Base-by-base conservation (phyloP, 2,329 filamentous ascomycete genomes). In the Penicillium aurantiogriseum region DNA sequence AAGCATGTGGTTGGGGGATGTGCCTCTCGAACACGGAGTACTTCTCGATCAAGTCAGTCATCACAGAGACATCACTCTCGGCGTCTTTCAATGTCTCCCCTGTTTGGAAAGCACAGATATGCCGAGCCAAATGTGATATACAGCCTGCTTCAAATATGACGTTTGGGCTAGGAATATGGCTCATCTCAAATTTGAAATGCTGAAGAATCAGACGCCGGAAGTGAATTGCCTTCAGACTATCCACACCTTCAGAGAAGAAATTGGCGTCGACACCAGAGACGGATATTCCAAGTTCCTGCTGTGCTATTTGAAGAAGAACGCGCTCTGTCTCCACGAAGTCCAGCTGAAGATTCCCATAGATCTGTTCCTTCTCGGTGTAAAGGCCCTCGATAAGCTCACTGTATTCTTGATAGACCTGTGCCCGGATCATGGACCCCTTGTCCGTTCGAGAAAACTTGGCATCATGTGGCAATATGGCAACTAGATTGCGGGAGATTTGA, bases 391-490 rank as follows among this genome's bases (percentile, higher is more conserved):
- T 84, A 6, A 77, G 67, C 0, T 69, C 62, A 0, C 67, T 71
- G 56, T 81, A 83, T 2, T 70, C 64, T 15, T 70, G 67, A 64
- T 83, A 83, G 7, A 81, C 77, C 8, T 78, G 76, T 6, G 76
- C 74, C 4, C 82, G 76, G 31, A 84, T 84, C 55, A 82, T 74
- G 0, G 77, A 82, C 1, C 80, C 79, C 63, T 85, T 85, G 53
- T 84, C 83, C 0, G 82, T 84, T 2, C 71, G 69, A 0, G 82
- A 80, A 46, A 79, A 83, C 0, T 73, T 63, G 0, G 70, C 63
- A 17, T 74, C 72, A 7, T 57, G 57, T 2, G 72, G 67, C 3
- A 80, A 53, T 2, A 73, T 61, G 8, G 66, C 63, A 23, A 80
- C 66, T 68, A 78, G 74, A 23, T 79, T 77, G n/a, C 68, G 69